These are phyloP conservation scores for Anisodus tanguticus DNA, from an alignment of 257 asterid genomes.

Conservation along the genomic window DNA sequence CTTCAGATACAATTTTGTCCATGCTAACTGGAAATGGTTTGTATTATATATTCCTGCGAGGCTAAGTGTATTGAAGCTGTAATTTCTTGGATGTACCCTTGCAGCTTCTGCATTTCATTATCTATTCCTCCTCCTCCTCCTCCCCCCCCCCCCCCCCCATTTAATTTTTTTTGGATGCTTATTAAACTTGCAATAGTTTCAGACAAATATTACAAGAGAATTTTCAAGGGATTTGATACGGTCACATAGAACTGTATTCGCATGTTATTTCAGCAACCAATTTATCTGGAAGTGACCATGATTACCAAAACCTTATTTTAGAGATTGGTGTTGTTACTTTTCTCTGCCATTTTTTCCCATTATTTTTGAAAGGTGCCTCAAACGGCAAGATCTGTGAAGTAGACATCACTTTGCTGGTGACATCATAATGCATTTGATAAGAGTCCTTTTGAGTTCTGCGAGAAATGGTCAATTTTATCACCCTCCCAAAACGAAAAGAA, in stretches of 20 bases:
- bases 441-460: too few species aligned
- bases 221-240: neutral
- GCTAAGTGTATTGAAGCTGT: neutral
- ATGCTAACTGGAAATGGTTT: slow-evolving; percentile 12
- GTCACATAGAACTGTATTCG: neutral
- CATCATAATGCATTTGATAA: neutral
- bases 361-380: neutral
- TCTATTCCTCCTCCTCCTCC: neutral
- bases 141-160: too few species aligned
- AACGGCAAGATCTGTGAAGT: neutral
- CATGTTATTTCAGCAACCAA: neutral
- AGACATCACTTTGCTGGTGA: neutral
- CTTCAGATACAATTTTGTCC: neutral
- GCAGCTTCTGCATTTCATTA: neutral
- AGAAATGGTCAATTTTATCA: neutral
- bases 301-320: neutral
- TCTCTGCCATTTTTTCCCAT: neutral
- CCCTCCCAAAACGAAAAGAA: too few species aligned
- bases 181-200: neutral
- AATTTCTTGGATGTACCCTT: neutral
- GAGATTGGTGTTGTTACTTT: neutral
- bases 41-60: neutral
- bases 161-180: neutral
- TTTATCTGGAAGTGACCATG: neutral
- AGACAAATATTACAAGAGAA: neutral